Base-by-base conservation (phyloP, 1,284 basidiomycete genomes). In the Rhodotorula glutinis region DNA sequence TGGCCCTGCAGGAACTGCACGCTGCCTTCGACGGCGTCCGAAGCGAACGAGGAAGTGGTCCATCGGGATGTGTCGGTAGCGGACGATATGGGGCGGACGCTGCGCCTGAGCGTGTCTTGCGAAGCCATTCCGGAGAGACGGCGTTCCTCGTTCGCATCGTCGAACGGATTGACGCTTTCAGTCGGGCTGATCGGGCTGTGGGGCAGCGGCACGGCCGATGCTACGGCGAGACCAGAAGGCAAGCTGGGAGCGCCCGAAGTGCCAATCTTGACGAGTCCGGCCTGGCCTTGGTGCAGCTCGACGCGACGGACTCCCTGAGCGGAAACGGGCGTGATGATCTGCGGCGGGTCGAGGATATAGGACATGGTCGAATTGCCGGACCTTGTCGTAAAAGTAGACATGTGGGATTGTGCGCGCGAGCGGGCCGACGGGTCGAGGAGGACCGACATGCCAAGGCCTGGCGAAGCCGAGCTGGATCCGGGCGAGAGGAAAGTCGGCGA, bases 291-390 rank as follows among this genome's bases (percentile, higher is more conserved):
- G 27, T 63, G 51, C 30, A 73, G 57, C 51, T 73, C 72, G 53
- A 73, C 72, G 10, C 72, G 61, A 2, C 65, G 60, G 21, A 72
- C 51, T 2, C 72, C 72, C 16, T 67, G 57, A 7, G 60, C 63
- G 30, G 65, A 64, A 41, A 69, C 65, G 46, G 72, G 72, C n/a
- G 72, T 73, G 63, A 73, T 72, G 53, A 76, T 75, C 60, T 75
- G 73, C n/a, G 75, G 75, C 41, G 75, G 73, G 46, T 76, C 75
- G 64, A 76, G 72, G 47, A 76, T 75, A 66, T 76, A 76, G 21
- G 70, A 73, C 75, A 76, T 75, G 47, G 75, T 75, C 57, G 72
- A 74, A 33, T 54, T 67, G 27, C 57, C 65, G 14, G 68, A 72
- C 4, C 70, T 62, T 0, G 61, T 62, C 21, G 72, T 70, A 47